Percentiles rank a stretch among this genome's conserved stretches.
Evolutionary conservation across 179 eudicot species (phyloP).

Genomic region (Beta lomatogona): DNA sequence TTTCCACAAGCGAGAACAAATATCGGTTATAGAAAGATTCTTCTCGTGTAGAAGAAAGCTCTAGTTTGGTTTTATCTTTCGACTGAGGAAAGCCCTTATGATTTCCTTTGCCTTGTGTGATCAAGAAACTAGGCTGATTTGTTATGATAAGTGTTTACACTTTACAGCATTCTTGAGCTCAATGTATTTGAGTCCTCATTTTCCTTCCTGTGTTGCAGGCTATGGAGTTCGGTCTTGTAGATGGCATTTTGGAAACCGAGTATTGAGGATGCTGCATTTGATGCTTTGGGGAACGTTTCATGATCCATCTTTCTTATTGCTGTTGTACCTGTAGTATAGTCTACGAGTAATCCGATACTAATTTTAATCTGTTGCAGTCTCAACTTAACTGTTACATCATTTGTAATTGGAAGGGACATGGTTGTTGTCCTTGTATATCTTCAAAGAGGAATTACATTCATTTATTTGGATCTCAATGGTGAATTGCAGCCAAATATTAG

Average conservation of each 20-base stretch:
- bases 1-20: no score
- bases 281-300: not conserved
- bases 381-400: not conserved
- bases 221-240: conserved; percentile 86
- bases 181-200: not conserved
- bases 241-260: conserved; percentile 75
- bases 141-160: not conserved
- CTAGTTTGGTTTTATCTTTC: no score
- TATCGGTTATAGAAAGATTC: no score
- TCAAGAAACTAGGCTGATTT: not conserved
- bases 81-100: no score
- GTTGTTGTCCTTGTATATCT: no score
- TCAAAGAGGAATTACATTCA: no score
- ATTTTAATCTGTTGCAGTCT: not conserved
- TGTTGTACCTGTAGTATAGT: conserved; percentile 21
- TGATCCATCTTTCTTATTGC: conserved; percentile 6
- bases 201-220: conserved; percentile 53
- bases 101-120: not conserved
- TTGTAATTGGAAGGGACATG: no score
- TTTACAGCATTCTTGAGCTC: not conserved
- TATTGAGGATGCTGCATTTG: conserved; percentile 30
- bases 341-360: not conserved
- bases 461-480: no score
- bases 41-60: no score
- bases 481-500: no score